Evolutionary conservation across 805 yeast genomes (phyloP), one percentile per base, ranked within the genome.

Genomic region (Saccharomyces mikatae): DNA sequence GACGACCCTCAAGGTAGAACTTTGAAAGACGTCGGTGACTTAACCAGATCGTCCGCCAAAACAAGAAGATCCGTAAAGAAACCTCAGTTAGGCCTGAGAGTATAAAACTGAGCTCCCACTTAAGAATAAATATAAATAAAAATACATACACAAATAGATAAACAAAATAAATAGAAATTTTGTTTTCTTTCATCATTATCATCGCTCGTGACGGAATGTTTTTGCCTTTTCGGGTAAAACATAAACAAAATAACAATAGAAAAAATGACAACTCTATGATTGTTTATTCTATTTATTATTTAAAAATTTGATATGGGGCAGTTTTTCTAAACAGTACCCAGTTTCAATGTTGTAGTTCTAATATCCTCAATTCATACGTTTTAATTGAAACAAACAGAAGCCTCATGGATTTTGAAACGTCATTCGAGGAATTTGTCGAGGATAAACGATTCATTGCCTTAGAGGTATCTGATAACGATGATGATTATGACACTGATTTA

Each of bases 1-100:
- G 77, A 80, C 56, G 99, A 94, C 71, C 82, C 81, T 57, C 81
- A 88, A 60, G 99, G 98, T 50, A 83, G 99, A 71, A 84, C 82
- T 61, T 74, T 85, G 61, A 74, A 75, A 46, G 75, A 77, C n/a
- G 83, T 83, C 46, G 79, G 84, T 31, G 74, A 70, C 29, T 80
- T 80, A 57, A 83, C 81, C 32, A 77, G 76, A 54, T 63, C 67
- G 31, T 52, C 52, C 13, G 54, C 61, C 5, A 63, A 64, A 56
- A 68, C 70, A 58, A 81, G 74, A 68, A 71, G 72, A 59, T 46
- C 58, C 11, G 71, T 75, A 52, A 82, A 80, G 68, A 81, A 77
- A 66, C 88, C 87, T 32, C 66, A 66, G 8, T 66, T 83, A 53
- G 86, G 79, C 32, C 66, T 81, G 60, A 75, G 84, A 62, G 62